A percentile compares a stretch with the other conserved stretches of the same genome.
Conservation (phyloP, 2,329 filamentous ascomycete genomes). For the Alternaria alternata region DNA sequence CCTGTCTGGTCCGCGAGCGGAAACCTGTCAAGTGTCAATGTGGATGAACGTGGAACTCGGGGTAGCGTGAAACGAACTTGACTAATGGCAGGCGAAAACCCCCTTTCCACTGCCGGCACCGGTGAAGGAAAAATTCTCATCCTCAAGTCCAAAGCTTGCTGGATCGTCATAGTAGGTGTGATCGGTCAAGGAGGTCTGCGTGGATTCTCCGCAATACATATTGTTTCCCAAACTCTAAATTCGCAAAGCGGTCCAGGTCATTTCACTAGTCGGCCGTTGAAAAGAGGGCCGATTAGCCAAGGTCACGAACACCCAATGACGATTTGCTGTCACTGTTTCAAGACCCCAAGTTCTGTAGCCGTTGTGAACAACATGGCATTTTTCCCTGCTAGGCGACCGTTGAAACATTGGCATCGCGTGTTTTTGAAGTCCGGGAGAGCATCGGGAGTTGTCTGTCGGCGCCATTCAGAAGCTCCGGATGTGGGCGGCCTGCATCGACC, state of each 20-base stretch:
- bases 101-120: conserved; percentile 4
- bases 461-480: background rate
- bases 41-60: conserved; percentile 6
- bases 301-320: background rate
- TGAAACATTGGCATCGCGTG: conserved; percentile 3
- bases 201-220: background rate
- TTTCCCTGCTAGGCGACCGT: conserved; percentile 4
- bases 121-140: background rate
- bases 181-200: background rate
- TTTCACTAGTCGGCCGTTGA: conserved; percentile 6
- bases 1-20: background rate
- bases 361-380: background rate
- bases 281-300: conserved; percentile 8
- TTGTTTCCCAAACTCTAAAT: background rate
- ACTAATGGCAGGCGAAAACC: background rate
- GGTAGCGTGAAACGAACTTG: conserved; percentile 14
- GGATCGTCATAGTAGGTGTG: conserved; percentile 1
- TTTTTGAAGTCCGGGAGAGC: background rate
- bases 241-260: background rate
- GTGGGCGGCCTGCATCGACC: conserved; percentile 5
- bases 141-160: background rate
- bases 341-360: background rate
- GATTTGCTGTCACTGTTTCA: background rate
- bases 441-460: background rate
- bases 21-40: conserved; percentile 15